phyloP scores from a whole-genome alignment of 192 early-diverging fungal genomes.

The Backusella australiensis region DNA sequence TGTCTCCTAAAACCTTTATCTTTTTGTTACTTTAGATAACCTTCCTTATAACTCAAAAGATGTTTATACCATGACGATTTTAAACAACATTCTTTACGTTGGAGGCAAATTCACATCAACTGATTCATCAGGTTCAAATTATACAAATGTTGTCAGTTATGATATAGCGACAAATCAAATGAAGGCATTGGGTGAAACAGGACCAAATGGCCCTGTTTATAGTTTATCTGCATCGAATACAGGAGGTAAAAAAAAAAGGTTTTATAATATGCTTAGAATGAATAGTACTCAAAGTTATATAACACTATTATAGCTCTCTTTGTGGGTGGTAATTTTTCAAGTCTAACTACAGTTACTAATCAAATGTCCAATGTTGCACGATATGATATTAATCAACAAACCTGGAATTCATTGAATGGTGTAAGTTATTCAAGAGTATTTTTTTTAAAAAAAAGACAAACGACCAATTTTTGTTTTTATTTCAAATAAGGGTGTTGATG shows the following conservation, averaged over 20 bases:
- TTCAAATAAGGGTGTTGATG: conserved; percentile 10
- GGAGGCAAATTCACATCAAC: conserved; percentile 56
- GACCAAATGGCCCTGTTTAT: conserved; percentile 22
- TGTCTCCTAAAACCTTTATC: neutral
- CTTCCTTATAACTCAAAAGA: conserved; percentile 34
- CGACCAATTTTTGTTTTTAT: neutral
- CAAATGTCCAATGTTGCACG: conserved; percentile 1
- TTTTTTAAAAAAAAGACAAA: neutral
- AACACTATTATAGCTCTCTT: conserved; percentile 12
- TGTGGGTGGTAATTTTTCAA: conserved; percentile 27
- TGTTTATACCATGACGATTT: conserved; percentile 43
- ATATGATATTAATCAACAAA: conserved; percentile 7
- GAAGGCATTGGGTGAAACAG: neutral
- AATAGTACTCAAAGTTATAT: neutral
- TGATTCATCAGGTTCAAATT: neutral
- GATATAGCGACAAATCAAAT: conserved; percentile 21
- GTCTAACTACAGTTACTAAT: neutral
- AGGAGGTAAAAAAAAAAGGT: neutral
- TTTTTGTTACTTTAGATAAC: conserved; percentile 27
- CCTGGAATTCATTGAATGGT: conserved; percentile 7
- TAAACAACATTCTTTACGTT: conserved; percentile 37
- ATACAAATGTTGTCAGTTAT: conserved; percentile 59
- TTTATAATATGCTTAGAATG: neutral
- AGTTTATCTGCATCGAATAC: neutral
- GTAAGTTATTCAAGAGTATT: neutral